phyloP scores from a whole-genome alignment of 495 filamentous ascomycete species.

The Apodospora peruviana region DNA sequence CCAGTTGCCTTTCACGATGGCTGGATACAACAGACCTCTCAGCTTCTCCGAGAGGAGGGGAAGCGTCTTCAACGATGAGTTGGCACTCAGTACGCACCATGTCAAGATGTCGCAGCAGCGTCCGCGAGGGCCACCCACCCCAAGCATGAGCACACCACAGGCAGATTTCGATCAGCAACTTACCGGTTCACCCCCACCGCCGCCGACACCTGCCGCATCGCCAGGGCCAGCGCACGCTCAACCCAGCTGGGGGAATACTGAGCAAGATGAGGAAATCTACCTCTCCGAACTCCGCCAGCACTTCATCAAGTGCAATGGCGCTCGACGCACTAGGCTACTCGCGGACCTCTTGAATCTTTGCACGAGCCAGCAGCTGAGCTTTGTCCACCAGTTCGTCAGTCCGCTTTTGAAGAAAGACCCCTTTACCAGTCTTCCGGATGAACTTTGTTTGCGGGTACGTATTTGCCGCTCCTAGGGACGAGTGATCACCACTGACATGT shows the following conservation, averaged over 20 bases:
- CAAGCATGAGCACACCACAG: conserved; percentile 52
- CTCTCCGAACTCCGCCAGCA: conserved; percentile 44
- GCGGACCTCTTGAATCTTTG: conserved; percentile 85
- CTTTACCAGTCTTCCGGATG: conserved; percentile 81
- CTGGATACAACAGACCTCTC: conserved; percentile 30
- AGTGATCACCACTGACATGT: background rate
- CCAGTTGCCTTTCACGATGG: conserved; percentile 23
- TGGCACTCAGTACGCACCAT: conserved; percentile 37
- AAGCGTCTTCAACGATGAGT: conserved; percentile 37
- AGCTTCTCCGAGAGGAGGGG: conserved; percentile 42
- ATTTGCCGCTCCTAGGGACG: background rate
- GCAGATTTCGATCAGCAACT: conserved; percentile 50
- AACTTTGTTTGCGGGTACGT: conserved; percentile 80
- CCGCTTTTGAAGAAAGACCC: conserved; percentile 94
- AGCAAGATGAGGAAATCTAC: conserved; percentile 48
- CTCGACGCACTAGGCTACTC: conserved; percentile 57
- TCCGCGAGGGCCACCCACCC: conserved; percentile 47
- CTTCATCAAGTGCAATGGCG: conserved; percentile 44
- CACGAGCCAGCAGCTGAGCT: conserved; percentile 89
- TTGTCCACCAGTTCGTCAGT: conserved; percentile 87
- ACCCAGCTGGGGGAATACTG: conserved; percentile 48
- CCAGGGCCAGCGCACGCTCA: conserved; percentile 48
- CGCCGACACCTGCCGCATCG: conserved; percentile 52
- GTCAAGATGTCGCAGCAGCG: conserved; percentile 43
- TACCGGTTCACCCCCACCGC: conserved; percentile 49